Percentiles rank a stretch among this genome's conserved stretches.
Evolutionary conservation across 163 green algal genomes (phyloP).

Genomic region (Scenedesmus sp.): DNA sequence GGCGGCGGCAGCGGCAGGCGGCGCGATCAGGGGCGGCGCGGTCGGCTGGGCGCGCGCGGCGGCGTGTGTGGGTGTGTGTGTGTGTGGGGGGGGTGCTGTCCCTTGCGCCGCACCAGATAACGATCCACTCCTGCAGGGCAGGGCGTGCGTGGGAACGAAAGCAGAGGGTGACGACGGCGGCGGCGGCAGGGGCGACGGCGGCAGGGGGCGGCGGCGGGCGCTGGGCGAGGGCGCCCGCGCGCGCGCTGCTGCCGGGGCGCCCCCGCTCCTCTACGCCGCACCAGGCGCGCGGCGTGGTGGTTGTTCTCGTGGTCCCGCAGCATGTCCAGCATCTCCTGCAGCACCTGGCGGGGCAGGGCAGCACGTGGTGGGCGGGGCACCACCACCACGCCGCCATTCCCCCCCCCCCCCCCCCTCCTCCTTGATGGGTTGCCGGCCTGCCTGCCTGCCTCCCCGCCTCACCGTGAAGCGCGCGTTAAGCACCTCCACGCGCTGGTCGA

Average conservation of each 20-base stretch:
- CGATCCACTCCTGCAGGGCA: constrained; percentile 82
- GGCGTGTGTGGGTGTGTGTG: too few relatives aligned
- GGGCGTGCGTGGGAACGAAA: background rate
- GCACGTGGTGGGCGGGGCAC: background rate
- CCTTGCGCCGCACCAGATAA: constrained; percentile 66
- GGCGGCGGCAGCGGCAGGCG: too few relatives aligned
- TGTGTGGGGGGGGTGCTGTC: too few relatives aligned
- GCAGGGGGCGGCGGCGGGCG: background rate
- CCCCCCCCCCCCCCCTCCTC: constrained; percentile 41
- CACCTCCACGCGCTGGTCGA: constrained; percentile 85
- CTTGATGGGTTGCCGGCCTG: too few relatives aligned
- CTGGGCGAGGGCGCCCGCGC: background rate
- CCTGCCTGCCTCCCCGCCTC: too few relatives aligned
- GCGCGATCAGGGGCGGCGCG: too few relatives aligned
- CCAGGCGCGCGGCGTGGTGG: constrained; percentile 63
- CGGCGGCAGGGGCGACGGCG: background rate
- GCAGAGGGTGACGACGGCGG: too few relatives aligned
- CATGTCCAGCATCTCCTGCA: constrained; percentile 89
- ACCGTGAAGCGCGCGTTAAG: constrained; percentile 88
- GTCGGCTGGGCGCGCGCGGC: too few relatives aligned
- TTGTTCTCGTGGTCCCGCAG: constrained; percentile 80
- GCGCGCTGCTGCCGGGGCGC: background rate
- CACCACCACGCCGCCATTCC: background rate
- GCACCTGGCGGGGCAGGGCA: constrained; percentile 18
- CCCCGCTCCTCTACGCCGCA: too few relatives aligned